These are phyloP conservation scores for Metschnikowia koreensis DNA, from an alignment of 805 yeast genomes.

Conservation along the genomic window DNA sequence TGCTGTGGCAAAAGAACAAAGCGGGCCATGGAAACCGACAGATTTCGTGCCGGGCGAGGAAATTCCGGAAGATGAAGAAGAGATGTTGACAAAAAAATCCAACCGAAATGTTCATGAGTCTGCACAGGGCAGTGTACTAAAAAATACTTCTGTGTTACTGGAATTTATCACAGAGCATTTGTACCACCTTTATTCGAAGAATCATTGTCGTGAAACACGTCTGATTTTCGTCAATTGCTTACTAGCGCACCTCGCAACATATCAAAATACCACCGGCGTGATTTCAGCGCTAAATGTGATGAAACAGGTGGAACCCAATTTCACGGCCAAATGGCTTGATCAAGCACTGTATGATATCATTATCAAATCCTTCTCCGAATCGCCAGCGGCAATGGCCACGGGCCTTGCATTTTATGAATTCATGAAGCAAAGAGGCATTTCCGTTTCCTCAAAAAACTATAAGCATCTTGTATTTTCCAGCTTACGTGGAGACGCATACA, in stretches of 20 bases:
- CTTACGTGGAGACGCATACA: conserved; percentile 9
- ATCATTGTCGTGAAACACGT: conserved; percentile 12
- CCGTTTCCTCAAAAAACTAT: conserved; percentile 20
- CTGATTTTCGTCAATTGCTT: conserved; percentile 34
- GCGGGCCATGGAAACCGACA: not conserved
- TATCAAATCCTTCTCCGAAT: conserved; percentile 24
- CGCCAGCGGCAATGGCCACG: conserved; percentile 28
- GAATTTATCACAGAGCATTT: conserved; percentile 26
- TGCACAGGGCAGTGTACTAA: conserved; percentile 31
- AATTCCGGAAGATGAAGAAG: not conserved
- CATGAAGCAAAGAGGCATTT: conserved; percentile 12
- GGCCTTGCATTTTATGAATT: conserved; percentile 25
- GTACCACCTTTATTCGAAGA: conserved; percentile 16
- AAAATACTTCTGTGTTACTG: conserved; percentile 26
- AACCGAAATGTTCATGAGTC: conserved; percentile 27
- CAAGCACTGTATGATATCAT: conserved; percentile 32
- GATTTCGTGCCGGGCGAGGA: not conserved
- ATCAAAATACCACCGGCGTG: conserved; percentile 36
- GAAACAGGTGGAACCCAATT: conserved; percentile 17
- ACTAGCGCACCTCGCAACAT: conserved; percentile 32
- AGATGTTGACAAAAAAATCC: conserved; percentile 21
- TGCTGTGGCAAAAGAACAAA: conserved; percentile 1
- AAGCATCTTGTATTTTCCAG: conserved; percentile 21
- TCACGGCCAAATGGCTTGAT: conserved; percentile 26
- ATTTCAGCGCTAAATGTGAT: conserved; percentile 7